A percentile compares a stretch with the other conserved stretches of the same genome.
Evolutionary conservation across 2,329 filamentous ascomycete species (phyloP).

Genomic region (Dendryphion nanum): DNA sequence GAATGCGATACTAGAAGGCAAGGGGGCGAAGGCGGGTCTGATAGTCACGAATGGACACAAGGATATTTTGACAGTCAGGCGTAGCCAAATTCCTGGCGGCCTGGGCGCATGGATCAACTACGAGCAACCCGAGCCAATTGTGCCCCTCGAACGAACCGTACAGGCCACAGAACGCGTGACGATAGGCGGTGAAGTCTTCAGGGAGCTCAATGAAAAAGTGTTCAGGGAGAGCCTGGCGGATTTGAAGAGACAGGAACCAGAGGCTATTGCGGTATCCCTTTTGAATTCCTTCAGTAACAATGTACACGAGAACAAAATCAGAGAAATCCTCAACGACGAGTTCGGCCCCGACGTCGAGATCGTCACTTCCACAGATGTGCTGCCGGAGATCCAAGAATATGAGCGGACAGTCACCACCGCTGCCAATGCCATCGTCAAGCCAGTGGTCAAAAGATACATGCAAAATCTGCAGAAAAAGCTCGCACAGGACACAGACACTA

Average conservation of each 20-base stretch:
- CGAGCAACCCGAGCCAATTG: conserved; percentile 48
- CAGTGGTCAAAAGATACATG: conserved; percentile 48
- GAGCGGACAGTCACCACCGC: conserved; percentile 50
- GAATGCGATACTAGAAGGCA: conserved; percentile 51
- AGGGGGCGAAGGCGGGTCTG: conserved; percentile 48
- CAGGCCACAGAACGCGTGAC: conserved; percentile 47
- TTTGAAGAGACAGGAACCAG: conserved; percentile 41
- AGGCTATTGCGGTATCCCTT: conserved; percentile 48
- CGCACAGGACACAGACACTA: conserved; percentile 41
- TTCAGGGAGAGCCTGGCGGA: conserved; percentile 40
- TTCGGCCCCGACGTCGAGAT: conserved; percentile 45
- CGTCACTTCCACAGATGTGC: conserved; percentile 47
- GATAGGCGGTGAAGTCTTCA: conserved; percentile 43
- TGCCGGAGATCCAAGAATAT: conserved; percentile 51
- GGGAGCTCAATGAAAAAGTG: conserved; percentile 39
- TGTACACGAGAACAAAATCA: conserved; percentile 43
- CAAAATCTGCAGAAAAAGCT: conserved; percentile 42
- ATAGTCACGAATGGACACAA: conserved; percentile 52
- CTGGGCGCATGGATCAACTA: conserved; percentile 52
- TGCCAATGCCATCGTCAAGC: conserved; percentile 50
- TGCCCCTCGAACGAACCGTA: conserved; percentile 49
- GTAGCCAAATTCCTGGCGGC: conserved; percentile 53
- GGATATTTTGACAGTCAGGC: conserved; percentile 47
- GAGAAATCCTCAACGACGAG: conserved; percentile 42
- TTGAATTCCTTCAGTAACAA: conserved; percentile 50